These are phyloP conservation scores for Aspergillus spinulosporus DNA, from an alignment of 2,329 filamentous ascomycete species.

Conservation along the genomic window DNA sequence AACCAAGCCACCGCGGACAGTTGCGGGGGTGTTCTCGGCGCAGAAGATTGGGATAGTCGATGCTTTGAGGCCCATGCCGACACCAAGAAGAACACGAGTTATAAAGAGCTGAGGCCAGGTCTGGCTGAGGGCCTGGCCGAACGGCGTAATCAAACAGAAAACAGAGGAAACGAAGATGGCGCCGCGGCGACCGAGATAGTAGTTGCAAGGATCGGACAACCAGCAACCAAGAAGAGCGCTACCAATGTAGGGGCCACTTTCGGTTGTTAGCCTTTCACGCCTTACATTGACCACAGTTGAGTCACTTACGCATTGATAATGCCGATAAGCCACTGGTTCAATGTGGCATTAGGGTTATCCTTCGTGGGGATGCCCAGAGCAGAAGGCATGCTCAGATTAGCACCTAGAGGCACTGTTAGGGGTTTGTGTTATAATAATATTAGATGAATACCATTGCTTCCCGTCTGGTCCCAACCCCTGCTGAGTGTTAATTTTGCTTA, in stretches of 20 bases:
- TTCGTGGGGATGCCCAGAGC: conserved; percentile 48
- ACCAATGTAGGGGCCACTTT: conserved; percentile 54
- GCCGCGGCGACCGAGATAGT: conserved; percentile 59
- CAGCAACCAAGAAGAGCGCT: conserved; percentile 60
- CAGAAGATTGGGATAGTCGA: conserved; percentile 59
- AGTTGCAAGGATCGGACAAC: conserved; percentile 66
- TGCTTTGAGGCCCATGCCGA: conserved; percentile 63
- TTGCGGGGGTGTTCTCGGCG: conserved; percentile 57
- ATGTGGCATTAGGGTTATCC: conserved; percentile 39
- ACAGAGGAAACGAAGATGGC: conserved; percentile 64
- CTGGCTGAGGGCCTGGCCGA: conserved; percentile 63
- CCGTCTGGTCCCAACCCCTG: conserved; percentile 37
- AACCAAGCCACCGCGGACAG: conserved; percentile 57
- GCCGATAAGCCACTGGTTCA: conserved; percentile 63
- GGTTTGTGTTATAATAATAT: background rate
- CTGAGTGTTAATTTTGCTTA: background rate
- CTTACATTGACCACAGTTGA: conserved; percentile 7
- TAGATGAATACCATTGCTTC: conserved; percentile 29
- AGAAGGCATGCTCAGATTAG: conserved; percentile 53
- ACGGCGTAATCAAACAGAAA: conserved; percentile 66
- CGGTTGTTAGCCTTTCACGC: background rate
- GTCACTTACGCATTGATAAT: conserved; percentile 57
- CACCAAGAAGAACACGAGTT: conserved; percentile 58
- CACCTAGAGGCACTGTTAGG: conserved; percentile 40
- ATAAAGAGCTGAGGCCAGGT: conserved; percentile 60